Base-by-base conservation (phyloP, 306 rosid genomes). In the Hippophae tibetana region DNA sequence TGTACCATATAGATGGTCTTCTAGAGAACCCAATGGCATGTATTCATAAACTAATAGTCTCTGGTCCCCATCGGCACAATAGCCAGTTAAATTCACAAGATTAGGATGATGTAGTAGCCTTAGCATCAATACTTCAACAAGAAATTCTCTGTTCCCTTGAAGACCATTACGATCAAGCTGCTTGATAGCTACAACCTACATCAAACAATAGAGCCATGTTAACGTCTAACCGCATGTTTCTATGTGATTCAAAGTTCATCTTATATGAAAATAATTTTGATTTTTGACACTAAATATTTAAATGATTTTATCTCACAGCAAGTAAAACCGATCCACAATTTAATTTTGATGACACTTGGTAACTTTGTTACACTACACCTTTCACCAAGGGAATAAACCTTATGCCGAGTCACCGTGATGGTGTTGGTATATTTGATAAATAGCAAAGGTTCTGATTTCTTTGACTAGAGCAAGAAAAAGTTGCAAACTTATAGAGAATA, bases 1-100 rank as follows among this genome's bases (percentile, higher is more conserved):
- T 42, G 59, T 64, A 79, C 84, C 84, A 41, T 79, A 67, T 56
- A 79, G 68, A 63, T 79, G 84, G 52, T 79, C 84, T 79, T 79
- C 84, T 62, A 79, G 72, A 51, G 74, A 79, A 42, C 84, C 81
- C 62, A 79, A 61, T 18, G 84, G 72, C 84, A 79, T 79, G 72
- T 72, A 79, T 65, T 79, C 84, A 11, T 79, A 79, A 62, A 79
- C 81, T 73, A 79, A 64, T 47, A 79, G 81, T 66, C 84, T 76
- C 49, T 79, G 84, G 56, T 79, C 84, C n/a, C 84, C 84, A 65
- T 79, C 84, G n/a, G 84, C 84, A 69, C 84, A 79, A 56, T 79
- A 79, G 56, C 84, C 84, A 62, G 69, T 65, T 60, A 76, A 67
- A 65, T 76, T 79, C 48, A 79, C 84, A 59, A 79, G 84, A 79